These are phyloP conservation scores for Plasmodium chabaudi DNA, from an alignment of 169 alveolate species.

Conservation along the genomic window DNA sequence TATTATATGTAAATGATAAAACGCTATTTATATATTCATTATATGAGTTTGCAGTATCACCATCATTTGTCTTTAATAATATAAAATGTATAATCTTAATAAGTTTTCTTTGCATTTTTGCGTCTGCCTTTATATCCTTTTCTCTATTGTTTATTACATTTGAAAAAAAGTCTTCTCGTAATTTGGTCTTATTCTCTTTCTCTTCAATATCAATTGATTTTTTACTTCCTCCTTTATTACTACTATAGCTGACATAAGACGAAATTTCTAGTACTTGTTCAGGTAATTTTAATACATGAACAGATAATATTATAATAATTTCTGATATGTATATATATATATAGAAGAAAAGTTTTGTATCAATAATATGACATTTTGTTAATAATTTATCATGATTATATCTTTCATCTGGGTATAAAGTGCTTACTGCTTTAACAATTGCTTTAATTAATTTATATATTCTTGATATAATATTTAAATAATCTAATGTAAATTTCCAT, in stretches of 20 bases:
- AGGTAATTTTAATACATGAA: constrained; percentile 54
- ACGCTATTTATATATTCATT: constrained; percentile 69
- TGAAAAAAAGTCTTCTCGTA: constrained; percentile 34
- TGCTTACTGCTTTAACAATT: constrained; percentile 55
- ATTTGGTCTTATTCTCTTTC: constrained; percentile 19
- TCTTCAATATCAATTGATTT: not conserved
- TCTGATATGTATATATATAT: constrained; percentile 40
- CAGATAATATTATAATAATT: constrained; percentile 43
- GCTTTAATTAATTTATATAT: constrained; percentile 44
- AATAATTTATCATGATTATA: constrained; percentile 37
- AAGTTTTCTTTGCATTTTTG: constrained; percentile 66
- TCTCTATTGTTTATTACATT: constrained; percentile 58
- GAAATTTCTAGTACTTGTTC: constrained; percentile 24
- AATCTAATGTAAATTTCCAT: constrained; percentile 55
- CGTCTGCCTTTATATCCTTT: constrained; percentile 60
- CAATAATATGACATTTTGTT: constrained; percentile 49
- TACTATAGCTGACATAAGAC: constrained; percentile 2
- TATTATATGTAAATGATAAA: constrained; percentile 62
- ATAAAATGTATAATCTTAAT: constrained; percentile 53
- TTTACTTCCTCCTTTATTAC: not conserved
- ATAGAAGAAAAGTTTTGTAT: constrained; percentile 49
- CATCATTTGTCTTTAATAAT: constrained; percentile 55
- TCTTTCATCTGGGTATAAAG: constrained; percentile 72
- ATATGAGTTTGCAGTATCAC: constrained; percentile 31
- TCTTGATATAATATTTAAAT: constrained; percentile 56